Evolutionary conservation across 2,329 filamentous ascomycete species (phyloP), one percentile per base, ranked within the genome.

Genomic region (Tolypocladium sp.): DNA sequence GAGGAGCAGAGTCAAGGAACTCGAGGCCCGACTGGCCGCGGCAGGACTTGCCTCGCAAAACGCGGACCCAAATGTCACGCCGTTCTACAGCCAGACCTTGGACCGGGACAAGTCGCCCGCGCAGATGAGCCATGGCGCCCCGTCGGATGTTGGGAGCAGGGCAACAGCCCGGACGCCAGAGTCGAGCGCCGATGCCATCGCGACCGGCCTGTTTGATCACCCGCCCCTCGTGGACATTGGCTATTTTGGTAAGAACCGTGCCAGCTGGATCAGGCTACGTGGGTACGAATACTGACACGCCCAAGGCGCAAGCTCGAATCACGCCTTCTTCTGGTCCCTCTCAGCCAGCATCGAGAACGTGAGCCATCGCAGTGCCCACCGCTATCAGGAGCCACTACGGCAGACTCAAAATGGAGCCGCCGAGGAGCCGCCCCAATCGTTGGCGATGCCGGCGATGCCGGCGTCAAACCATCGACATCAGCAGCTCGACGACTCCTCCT

Each of bases 291-390:
- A 2, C 42, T 52, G 49, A 52, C 49, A 15, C 15, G 9, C 30
- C 20, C n/a, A 38, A 70, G 68, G 69, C 8, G 61, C 69, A 8
- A 70, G 64, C 40, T 69, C 69, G 10, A 71, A 71, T 42, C 69
- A 71, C 56, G 66, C 67, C 12, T 60, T 70, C 42, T 70, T 70
- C 56, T 62, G 67, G 52, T 64, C 65, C 8, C 59, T 71, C 3
- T 67, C 67, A 0, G 62, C 62, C 1, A 64, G 62, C 27, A 66
- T 71, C 22, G 66, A 66, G 8, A 67, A 67, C 40, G 57, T 66
- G 12, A 63, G 64, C 8, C 66, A 64, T 9, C 60, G 59, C 20
- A 60, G 58, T 30, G 40, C 37, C 6, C 57, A 52, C 8, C 56
- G 63, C 1, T 61, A 62, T 35, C 60, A 63, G 42, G 58, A 63